A percentile compares a stretch with the other conserved stretches of the same genome.
Evolutionary conservation across 73 alveolate species (phyloP).

Genomic region (Loxodes magnus): DNA sequence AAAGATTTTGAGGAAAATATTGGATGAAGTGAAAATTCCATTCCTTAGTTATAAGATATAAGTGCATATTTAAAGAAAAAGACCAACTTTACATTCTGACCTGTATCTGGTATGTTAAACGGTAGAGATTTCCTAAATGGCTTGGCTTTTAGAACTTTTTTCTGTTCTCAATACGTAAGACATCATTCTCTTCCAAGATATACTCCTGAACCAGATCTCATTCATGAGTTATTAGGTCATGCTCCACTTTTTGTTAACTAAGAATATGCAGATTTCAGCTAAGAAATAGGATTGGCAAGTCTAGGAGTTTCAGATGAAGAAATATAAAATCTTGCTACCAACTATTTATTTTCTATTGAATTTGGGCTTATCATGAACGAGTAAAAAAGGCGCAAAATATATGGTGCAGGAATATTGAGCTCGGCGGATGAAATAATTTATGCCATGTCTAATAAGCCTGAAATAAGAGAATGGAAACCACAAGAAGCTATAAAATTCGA

Average conservation of each 20-base stretch:
- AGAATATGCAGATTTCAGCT: constrained; percentile 67
- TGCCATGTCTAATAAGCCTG: constrained; percentile 12
- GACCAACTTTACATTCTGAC: background rate
- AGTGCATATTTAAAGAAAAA: background rate
- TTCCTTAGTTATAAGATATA: background rate
- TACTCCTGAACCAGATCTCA: background rate
- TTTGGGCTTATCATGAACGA: constrained; percentile 16
- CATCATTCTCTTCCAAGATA: constrained; percentile 1
- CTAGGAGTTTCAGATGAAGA: constrained; percentile 68
- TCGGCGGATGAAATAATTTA: constrained; percentile 52
- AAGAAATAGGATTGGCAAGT: constrained; percentile 61
- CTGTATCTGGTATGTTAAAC: background rate
- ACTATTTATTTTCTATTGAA: constrained; percentile 64
- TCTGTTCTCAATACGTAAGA: background rate
- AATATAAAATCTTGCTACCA: constrained; percentile 44
- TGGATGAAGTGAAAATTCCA: background rate
- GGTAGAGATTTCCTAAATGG: constrained; percentile 8
- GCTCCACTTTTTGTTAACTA: constrained; percentile 73
- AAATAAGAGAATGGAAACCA: constrained; percentile 1
- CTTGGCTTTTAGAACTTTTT: background rate
- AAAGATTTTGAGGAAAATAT: background rate
- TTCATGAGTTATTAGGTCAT: constrained; percentile 76
- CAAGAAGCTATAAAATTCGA: too few relatives aligned
- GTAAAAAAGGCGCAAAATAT: constrained; percentile 42
- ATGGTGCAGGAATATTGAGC: constrained; percentile 70